Conservation (phyloP, 164 flowering plant species). For the Aristolochia californica region DNA sequence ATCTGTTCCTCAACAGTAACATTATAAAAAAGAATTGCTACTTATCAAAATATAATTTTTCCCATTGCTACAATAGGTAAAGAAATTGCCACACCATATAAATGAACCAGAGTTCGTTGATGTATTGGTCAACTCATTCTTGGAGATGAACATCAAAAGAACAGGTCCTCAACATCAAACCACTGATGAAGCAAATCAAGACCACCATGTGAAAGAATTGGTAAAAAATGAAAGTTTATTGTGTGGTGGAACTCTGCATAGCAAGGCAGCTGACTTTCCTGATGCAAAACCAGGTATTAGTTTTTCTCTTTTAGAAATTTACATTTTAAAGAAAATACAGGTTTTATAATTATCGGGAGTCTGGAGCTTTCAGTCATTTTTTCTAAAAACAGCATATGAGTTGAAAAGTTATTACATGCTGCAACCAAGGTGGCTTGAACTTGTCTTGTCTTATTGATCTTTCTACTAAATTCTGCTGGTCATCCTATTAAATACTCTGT, state of each 20-base stretch:
- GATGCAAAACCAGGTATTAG: constrained; percentile 73
- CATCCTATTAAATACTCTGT: too few relatives aligned
- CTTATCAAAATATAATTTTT: background rate
- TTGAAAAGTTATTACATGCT: too few relatives aligned
- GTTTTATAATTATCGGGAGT: too few relatives aligned
- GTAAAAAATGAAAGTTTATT: constrained; percentile 10
- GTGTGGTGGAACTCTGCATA: constrained; percentile 13
- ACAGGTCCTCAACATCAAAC: constrained; percentile 9
- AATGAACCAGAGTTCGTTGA: constrained; percentile 77
- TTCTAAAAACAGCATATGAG: too few relatives aligned
- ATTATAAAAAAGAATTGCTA: too few relatives aligned
- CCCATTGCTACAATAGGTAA: constrained; percentile 32
- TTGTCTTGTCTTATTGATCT: too few relatives aligned
- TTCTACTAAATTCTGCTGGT: too few relatives aligned
- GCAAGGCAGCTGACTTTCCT: constrained; percentile 49
- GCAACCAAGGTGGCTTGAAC: too few relatives aligned
- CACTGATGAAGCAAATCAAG: constrained; percentile 15
- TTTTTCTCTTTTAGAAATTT: too few relatives aligned
- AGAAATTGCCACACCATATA: constrained; percentile 57
- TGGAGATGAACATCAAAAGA: constrained; percentile 38
- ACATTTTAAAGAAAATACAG: too few relatives aligned
- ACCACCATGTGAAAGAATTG: constrained; percentile 14
- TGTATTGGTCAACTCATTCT: constrained; percentile 61
- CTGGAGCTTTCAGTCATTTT: too few relatives aligned
- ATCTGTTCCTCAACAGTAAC: too few relatives aligned